Evolutionary conservation across 2,329 filamentous ascomycete species (phyloP).

Genomic region (Ophiocordyceps sinensis): DNA sequence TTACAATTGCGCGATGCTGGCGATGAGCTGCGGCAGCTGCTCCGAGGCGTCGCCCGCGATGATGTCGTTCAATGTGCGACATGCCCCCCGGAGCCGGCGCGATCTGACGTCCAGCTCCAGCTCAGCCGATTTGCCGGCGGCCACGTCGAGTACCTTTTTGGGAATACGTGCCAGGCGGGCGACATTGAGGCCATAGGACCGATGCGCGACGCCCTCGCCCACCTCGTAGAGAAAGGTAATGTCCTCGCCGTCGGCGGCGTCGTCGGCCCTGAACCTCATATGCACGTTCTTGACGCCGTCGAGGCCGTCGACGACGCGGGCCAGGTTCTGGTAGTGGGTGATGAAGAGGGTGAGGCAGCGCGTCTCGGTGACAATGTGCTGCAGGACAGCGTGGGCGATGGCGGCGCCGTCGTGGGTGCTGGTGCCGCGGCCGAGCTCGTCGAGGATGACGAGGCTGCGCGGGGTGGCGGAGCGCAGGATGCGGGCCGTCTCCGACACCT

Average conservation of each 20-base stretch:
- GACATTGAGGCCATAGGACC: slow-evolving; percentile 90
- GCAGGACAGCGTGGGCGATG: slow-evolving; percentile 82
- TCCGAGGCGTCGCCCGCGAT: slow-evolving; percentile 19
- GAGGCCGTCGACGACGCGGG: slow-evolving; percentile 54
- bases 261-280: slow-evolving; percentile 61
- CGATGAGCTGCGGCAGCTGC: slow-evolving; percentile 36
- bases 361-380: slow-evolving; percentile 63
- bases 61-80: slow-evolving; percentile 26
- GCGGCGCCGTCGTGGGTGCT: slow-evolving; percentile 92
- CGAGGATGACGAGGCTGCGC: slow-evolving; percentile 75
- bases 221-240: slow-evolving; percentile 94
- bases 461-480: slow-evolving; percentile 83
- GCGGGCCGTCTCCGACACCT: slow-evolving; percentile 80
- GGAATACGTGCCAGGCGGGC: slow-evolving; percentile 75
- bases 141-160: slow-evolving; percentile 60
- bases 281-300: slow-evolving; percentile 71
- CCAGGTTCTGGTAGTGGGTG: slow-evolving; percentile 88
- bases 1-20: slow-evolving; percentile 37
- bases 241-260: slow-evolving; percentile 40
- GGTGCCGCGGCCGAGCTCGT: slow-evolving; percentile 88
- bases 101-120: slow-evolving; percentile 60
- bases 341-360: slow-evolving; percentile 83
- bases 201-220: slow-evolving; percentile 77
- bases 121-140: slow-evolving; percentile 63
- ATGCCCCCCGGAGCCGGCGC: slow-evolving; percentile 42